Base-by-base conservation (phyloP, 371 early-diverging fungal species). In the Amoeboaphelidium occidentale region DNA sequence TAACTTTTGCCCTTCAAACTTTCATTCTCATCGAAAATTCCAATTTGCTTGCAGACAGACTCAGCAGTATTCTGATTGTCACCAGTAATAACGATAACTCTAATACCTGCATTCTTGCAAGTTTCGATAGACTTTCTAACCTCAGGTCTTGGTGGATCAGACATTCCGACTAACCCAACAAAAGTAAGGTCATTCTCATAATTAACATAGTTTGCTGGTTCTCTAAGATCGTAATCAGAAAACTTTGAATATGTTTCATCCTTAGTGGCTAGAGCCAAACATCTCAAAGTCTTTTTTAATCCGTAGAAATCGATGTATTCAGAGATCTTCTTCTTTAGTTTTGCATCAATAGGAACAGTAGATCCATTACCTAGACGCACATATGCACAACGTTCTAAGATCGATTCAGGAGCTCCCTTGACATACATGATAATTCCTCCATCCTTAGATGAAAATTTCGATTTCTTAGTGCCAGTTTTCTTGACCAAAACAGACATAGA, bases 1-100 rank as follows among this genome's bases (percentile, higher is more conserved):
- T 78, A 84, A 46, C 75, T 73, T 59, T 81, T 78, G 46, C 79
- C 77, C 12, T 63, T 63, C 45, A 83, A 57, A 52, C 79, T 73
- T 47, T 80, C 78, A 45, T 60, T 47, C 12, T 63, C 57, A 4
- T 63, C 75, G 54, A 93, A 87, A 2, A 97, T 81, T 44, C 93
- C 93, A 64, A 93, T 88, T 56, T 76, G 68, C 48, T 85, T 76
- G 61, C 89, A 86, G 52, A 96, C 87, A 46, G 83, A 72, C 64
- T 89, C 88, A 48, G 97, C 94, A 2, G 93, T 94, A 59, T 79
- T 76, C 42, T 49, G 78, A 68, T 88, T 79, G 64, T 97, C 98
- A 60, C 98, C 98, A 2, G 98, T 97, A 55, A 96, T 86, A n/a
- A 97, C 84, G 57, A 92, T 82, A 26, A 97, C 89, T 43, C 90